phyloP scores from a whole-genome alignment of 257 asterid species.

The Nicotiana tomentosiformis region DNA sequence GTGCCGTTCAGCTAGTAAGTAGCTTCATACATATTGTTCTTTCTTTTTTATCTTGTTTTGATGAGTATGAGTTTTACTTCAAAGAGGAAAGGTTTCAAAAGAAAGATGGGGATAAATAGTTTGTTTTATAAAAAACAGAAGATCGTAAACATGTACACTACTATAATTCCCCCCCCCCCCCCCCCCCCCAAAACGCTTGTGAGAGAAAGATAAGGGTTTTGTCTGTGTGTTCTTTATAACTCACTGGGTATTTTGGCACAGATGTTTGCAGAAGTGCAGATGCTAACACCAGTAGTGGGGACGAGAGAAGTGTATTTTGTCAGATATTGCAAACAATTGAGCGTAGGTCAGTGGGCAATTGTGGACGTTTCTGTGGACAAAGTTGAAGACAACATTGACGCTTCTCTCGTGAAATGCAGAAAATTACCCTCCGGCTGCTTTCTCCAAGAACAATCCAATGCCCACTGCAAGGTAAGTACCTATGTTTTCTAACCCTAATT shows the following conservation, averaged over 20 bases:
- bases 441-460: conserved; percentile 65
- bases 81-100: too few relatives aligned
- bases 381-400: conserved; percentile 28
- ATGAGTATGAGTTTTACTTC: neutral
- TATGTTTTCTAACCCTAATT: neutral
- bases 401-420: conserved; percentile 55
- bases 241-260: conserved; percentile 8
- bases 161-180: neutral
- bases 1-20: conserved; percentile 70
- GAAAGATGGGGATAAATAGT: too few relatives aligned
- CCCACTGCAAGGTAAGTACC: conserved; percentile 93
- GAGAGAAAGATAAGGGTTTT: neutral
- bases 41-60: neutral
- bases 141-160: neutral
- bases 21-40: neutral
- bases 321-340: conserved; percentile 56
- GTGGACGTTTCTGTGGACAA: conserved; percentile 51
- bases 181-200: neutral
- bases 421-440: conserved; percentile 92
- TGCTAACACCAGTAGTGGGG: conserved; percentile 82
- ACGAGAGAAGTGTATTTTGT: conserved; percentile 69
- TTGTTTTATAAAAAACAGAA: too few relatives aligned
- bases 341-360: conserved; percentile 68
- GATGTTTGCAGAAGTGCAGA: conserved; percentile 89
- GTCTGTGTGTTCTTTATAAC: neutral